Base-by-base conservation (phyloP, 345 rosid species). In the Ailanthus altissimus region DNA sequence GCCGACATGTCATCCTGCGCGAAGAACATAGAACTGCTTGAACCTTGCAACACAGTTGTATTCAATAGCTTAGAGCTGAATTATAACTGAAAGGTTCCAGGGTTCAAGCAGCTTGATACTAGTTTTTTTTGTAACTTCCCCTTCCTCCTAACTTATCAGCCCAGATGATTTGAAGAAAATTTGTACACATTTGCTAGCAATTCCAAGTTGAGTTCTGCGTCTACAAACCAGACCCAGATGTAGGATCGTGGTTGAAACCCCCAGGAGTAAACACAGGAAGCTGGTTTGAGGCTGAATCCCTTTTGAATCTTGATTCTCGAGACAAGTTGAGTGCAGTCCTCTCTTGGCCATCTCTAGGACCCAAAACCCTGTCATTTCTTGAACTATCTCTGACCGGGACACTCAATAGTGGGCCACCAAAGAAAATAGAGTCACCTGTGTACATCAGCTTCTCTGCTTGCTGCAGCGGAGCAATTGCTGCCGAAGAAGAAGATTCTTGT, bases 351-450 rank as follows among this genome's bases (percentile, higher is more conserved):
- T 91, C 97, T 77, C 90, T 82, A 8, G 80, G 75, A 67, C 81
- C 87, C 2, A 72, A 85, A 71, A 78, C 83, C 70, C 85, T 86
- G 36, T 87, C 92, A 67, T 85, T 86, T 86, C 91, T 89, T 69
- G 76, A 65, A 74, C 80, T 79, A 79, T 94, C 93, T 83, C 91
- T 85, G 13, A 70, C 78, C 0, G 93, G 93, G 73, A 83, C 88
- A 45, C 88, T 90, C 79, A 92, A 84, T 45, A 92, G 90, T 12
- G 99, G 99, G 5, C 99, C 99, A 9, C 97, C 98, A 75, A 90
- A 94, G 94, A 96, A 96, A 79, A 96, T 93, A 7, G 98, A 92
- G 75, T 92, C 97, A 43, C 99, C 97, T 3, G 98, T 87, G 88
- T 96, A 96, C 77, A 78, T 84, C 72, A 93, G 88, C 76, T 87